Evolutionary conservation across 2,329 filamentous ascomycete genomes (phyloP).

Genomic region (Ophiosphaerella korrae): DNA sequence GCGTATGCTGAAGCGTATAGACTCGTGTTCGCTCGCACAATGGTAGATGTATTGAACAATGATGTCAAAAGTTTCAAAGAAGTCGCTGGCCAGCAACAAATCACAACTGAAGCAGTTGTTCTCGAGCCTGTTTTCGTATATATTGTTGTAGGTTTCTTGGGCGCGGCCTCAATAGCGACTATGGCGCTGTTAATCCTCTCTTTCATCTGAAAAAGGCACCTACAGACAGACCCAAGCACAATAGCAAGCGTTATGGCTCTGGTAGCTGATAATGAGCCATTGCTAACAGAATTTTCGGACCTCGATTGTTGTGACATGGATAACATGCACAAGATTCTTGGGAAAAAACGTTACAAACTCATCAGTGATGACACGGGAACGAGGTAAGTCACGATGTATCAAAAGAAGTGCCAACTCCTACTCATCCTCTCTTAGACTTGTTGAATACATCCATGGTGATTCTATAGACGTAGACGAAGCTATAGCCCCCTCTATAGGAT

Average conservation of each 20-base stretch:
- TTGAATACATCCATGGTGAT: neutral
- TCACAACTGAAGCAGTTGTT: constrained; percentile 41
- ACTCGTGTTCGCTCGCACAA: constrained; percentile 48
- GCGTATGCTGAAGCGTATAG: constrained; percentile 51
- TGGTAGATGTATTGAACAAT: constrained; percentile 37
- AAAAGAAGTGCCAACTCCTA: neutral
- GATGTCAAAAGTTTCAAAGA: constrained; percentile 8
- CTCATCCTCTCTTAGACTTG: neutral
- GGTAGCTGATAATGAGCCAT: constrained; percentile 24
- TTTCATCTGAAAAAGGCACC: constrained; percentile 13
- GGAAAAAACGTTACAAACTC: constrained; percentile 24
- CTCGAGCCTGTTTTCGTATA: constrained; percentile 47
- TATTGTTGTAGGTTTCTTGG: constrained; percentile 45
- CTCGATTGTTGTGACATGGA: constrained; percentile 29
- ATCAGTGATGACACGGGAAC: constrained; percentile 7
- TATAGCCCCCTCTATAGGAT: neutral
- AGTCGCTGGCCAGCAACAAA: constrained; percentile 17
- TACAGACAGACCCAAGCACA: constrained; percentile 43
- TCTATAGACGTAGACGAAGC: neutral
- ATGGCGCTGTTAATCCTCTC: constrained; percentile 31
- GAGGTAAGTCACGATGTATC: constrained; percentile 6
- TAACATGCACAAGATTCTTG: constrained; percentile 17
- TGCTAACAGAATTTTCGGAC: constrained; percentile 28
- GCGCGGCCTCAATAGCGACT: constrained; percentile 24
- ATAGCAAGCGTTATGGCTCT: constrained; percentile 46